phyloP scores from a whole-genome alignment of 805 yeast genomes.

The Schizosaccharomyces pombe region DNA sequence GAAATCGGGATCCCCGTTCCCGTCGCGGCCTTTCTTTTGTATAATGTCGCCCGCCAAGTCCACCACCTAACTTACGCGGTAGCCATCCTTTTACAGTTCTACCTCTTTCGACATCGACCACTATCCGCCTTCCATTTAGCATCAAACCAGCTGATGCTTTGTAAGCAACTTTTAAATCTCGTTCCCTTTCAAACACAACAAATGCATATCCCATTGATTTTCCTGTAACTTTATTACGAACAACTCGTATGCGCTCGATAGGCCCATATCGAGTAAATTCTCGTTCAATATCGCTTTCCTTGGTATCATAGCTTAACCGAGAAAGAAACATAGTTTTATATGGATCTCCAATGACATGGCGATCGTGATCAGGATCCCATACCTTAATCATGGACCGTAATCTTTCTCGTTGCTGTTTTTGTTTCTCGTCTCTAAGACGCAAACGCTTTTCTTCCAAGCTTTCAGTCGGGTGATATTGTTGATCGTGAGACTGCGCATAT shows the following conservation, averaged over 20 bases:
- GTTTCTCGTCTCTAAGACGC: slow-evolving; percentile 13
- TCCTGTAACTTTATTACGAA: slow-evolving; percentile 27
- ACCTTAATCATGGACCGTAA: slow-evolving; percentile 18
- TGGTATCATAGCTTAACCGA: slow-evolving; percentile 37
- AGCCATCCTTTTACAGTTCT: slow-evolving; percentile 18
- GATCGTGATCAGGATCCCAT: slow-evolving; percentile 37
- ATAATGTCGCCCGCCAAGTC: slow-evolving; percentile 67
- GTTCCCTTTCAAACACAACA: slow-evolving; percentile 38
- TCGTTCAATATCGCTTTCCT: slow-evolving; percentile 45
- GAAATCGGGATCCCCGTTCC: not conserved
- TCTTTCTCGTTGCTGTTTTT: slow-evolving; percentile 13
- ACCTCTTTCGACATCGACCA: slow-evolving; percentile 20
- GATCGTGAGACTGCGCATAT: slow-evolving; percentile 13
- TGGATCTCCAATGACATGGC: slow-evolving; percentile 46
- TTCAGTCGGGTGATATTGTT: slow-evolving; percentile 15
- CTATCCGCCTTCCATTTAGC: slow-evolving; percentile 30
- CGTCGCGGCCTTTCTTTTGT: slow-evolving; percentile 15
- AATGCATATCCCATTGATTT: slow-evolving; percentile 69
- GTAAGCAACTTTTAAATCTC: slow-evolving; percentile 38
- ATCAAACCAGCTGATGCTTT: slow-evolving; percentile 30
- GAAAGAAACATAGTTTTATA: slow-evolving; percentile 56
- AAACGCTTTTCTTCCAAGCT: slow-evolving; percentile 13
- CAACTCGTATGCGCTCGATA: slow-evolving; percentile 38
- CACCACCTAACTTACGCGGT: slow-evolving; percentile 50
- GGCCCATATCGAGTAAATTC: slow-evolving; percentile 44